Evolutionary conservation across 805 yeast genomes (phyloP).

Genomic region (Wickerhamomyces chaumierensis): DNA sequence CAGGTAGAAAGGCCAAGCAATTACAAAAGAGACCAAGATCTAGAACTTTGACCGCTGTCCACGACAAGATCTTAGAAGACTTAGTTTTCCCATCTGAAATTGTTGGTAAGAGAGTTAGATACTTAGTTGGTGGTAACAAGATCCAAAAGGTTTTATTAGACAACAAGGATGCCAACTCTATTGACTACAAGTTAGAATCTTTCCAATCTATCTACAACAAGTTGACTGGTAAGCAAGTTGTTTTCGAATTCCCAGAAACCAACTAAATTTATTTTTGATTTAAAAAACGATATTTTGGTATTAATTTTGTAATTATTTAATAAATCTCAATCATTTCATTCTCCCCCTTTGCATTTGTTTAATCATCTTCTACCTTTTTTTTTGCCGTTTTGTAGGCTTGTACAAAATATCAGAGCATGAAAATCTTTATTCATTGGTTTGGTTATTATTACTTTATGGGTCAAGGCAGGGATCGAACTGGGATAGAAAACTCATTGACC

Average conservation of each 20-base stretch:
- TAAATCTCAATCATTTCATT: background rate
- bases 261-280: slow-evolving; percentile 21
- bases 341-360: background rate
- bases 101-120: slow-evolving; percentile 98
- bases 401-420: too few species aligned
- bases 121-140: slow-evolving; percentile 97
- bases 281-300: background rate
- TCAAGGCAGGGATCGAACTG: too few species aligned
- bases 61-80: slow-evolving; percentile 97
- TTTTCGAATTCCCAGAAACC: slow-evolving; percentile 79
- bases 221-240: slow-evolving; percentile 99
- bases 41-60: slow-evolving; percentile 97
- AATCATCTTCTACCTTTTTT: background rate
- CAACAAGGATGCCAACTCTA: slow-evolving; percentile 93
- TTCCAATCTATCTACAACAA: slow-evolving; percentile 98
- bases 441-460: too few species aligned
- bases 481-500: too few species aligned
- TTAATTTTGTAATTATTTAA: background rate
- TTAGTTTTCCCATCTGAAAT: slow-evolving; percentile 99
- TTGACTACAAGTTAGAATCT: slow-evolving; percentile 98
- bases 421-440: too few species aligned
- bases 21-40: slow-evolving; percentile 99
- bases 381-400: background rate
- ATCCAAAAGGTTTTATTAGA: slow-evolving; percentile 95
- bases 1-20: slow-evolving; percentile 90